Evolutionary conservation across 352 stramenopile species (phyloP).

Genomic region (Phytophthora aleatoria): DNA sequence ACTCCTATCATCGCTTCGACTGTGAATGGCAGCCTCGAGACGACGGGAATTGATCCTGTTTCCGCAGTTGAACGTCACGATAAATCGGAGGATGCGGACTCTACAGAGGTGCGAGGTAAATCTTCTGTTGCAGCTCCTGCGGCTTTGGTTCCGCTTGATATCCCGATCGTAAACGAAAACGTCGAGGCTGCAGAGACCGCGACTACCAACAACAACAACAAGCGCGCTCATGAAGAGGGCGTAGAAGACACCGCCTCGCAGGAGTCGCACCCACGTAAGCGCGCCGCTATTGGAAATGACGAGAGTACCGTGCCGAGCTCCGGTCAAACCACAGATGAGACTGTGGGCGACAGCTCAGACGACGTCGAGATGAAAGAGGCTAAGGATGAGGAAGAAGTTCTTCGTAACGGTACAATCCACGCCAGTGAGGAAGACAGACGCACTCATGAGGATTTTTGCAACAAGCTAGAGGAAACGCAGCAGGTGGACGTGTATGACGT

Average conservation of each 20-base stretch:
- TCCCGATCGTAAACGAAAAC: neutral
- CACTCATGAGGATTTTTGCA: conserved; percentile 38
- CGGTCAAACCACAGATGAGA: conserved; percentile 33
- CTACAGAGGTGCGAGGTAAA: neutral
- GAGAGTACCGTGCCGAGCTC: conserved; percentile 10
- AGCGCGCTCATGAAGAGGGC: conserved; percentile 25
- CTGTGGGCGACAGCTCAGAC: conserved; percentile 37
- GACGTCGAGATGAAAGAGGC: conserved; percentile 39
- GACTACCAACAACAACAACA: conserved; percentile 2
- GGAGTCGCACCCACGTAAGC: conserved; percentile 20
- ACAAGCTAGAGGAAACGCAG: conserved; percentile 35
- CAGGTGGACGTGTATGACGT: conserved; percentile 69
- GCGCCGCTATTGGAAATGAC: conserved; percentile 16
- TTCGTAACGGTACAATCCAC: conserved; percentile 17
- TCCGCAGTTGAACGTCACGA: neutral
- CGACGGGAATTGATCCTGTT: conserved; percentile 1
- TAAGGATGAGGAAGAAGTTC: conserved; percentile 21
- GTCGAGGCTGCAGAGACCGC: neutral
- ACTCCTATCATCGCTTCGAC: neutral
- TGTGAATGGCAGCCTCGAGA: conserved; percentile 1
- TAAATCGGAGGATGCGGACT: neutral
- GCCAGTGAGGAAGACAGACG: conserved; percentile 25
- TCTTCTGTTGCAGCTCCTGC: neutral
- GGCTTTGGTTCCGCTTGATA: neutral
- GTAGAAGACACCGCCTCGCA: conserved; percentile 3